A percentile compares a stretch with the other conserved stretches of the same genome.
phyloP scores from a whole-genome alignment of 2,329 filamentous ascomycete genomes.

The Clarireedia paspali region DNA sequence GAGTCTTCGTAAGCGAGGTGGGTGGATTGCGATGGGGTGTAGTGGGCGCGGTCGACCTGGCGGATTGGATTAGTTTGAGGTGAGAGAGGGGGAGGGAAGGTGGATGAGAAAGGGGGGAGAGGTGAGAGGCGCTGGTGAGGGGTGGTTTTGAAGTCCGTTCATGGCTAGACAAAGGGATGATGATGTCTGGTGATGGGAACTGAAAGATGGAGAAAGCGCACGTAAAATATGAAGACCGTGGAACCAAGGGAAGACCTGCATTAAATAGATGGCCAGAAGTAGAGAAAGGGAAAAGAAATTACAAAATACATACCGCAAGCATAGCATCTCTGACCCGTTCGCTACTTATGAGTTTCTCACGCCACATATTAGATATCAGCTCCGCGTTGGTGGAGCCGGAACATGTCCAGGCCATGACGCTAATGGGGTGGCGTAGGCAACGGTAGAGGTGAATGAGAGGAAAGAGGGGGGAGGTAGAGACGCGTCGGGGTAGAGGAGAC shows the following conservation, averaged over 20 bases:
- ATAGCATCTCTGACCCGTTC: constrained; percentile 72
- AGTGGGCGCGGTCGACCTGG: constrained; percentile 83
- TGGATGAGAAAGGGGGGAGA: neutral
- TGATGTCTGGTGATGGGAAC: neutral
- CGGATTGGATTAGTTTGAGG: neutral
- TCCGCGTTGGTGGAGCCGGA: constrained; percentile 66
- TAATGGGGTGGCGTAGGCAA: neutral
- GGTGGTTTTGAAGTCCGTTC: too few species aligned
- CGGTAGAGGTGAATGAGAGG: too few species aligned
- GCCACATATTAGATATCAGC: constrained; percentile 71
- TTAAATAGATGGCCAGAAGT: neutral
- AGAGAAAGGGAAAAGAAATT: neutral
- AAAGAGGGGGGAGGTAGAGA: too few species aligned
- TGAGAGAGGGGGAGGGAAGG: neutral
- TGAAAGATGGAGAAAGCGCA: neutral
- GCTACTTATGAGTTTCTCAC: constrained; percentile 64
- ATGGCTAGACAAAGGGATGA: too few species aligned
- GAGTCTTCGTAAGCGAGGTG: constrained; percentile 63
- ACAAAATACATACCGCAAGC: constrained; percentile 45
- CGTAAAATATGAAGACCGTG: neutral
- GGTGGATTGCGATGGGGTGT: constrained; percentile 55
- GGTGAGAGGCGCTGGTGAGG: neutral
- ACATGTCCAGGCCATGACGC: constrained; percentile 83
- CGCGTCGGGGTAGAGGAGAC: too few species aligned
- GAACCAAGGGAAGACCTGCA: neutral